Conservation (phyloP, 352 stramenopile genomes). For the Aphanomyces cochlioides region DNA sequence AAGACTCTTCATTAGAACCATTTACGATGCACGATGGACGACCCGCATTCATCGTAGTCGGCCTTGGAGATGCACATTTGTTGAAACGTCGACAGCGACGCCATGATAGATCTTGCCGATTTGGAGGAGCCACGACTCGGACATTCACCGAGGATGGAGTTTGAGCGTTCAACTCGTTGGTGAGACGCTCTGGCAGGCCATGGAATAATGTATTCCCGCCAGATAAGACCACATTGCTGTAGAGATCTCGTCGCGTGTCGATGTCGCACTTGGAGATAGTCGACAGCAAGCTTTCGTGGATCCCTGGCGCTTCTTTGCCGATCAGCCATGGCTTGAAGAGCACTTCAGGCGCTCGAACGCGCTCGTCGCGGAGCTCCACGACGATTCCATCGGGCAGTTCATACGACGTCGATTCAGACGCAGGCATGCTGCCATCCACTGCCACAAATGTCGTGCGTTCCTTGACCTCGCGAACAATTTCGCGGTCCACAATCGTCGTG, state of each 20-base stretch:
- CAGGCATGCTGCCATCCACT: slow-evolving; percentile 91
- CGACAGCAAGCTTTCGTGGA: slow-evolving; percentile 73
- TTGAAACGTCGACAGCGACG: slow-evolving; percentile 97
- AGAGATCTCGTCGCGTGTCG: slow-evolving; percentile 92
- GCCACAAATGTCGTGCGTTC: slow-evolving; percentile 96
- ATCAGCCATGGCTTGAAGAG: slow-evolving; percentile 95
- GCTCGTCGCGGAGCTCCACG: slow-evolving; percentile 95
- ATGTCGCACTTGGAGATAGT: slow-evolving; percentile 90
- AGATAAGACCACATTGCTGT: slow-evolving; percentile 96
- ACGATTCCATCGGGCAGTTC: slow-evolving; percentile 97
- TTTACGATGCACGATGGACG: slow-evolving; percentile 95
- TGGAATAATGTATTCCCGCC: slow-evolving; percentile 95
- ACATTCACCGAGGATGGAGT: slow-evolving; percentile 93
- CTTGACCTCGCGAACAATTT: slow-evolving; percentile 97
- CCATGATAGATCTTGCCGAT: slow-evolving; percentile 95
- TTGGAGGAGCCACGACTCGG: slow-evolving; percentile 91
- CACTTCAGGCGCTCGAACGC: slow-evolving; percentile 93
- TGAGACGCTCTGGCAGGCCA: slow-evolving; percentile 91
- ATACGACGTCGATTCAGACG: slow-evolving; percentile 86
- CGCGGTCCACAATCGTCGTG: slow-evolving; percentile 91
- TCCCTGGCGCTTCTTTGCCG: slow-evolving; percentile 73
- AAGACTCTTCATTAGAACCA: slow-evolving; percentile 71
- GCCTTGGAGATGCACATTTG: slow-evolving; percentile 98
- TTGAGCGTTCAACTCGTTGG: slow-evolving; percentile 87
- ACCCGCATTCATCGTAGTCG: slow-evolving; percentile 96